Evolutionary conservation across 1,284 basidiomycete species (phyloP).

Genomic region (Rhodotorula mucilaginosa): DNA sequence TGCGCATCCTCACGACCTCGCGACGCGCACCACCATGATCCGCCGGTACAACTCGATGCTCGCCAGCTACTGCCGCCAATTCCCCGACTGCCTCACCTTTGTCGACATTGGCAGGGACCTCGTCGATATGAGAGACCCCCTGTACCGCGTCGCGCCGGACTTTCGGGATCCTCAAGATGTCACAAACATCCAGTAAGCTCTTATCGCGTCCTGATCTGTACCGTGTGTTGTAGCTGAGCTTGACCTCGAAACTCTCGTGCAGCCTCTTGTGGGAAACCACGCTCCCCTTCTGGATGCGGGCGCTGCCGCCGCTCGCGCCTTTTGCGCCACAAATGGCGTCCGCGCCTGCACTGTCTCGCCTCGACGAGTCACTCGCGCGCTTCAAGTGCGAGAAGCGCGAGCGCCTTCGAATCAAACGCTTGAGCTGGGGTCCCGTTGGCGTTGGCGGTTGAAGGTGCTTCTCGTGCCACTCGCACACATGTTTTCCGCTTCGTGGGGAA

Average conservation of each 20-base stretch:
- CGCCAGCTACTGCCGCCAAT: constrained; percentile 12
- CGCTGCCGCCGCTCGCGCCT: constrained; percentile 5
- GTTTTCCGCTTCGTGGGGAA: background rate
- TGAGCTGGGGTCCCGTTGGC: background rate
- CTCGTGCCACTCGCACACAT: no score
- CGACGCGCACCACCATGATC: constrained; percentile 20
- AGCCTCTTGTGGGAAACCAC: constrained; percentile 32
- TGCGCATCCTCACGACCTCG: constrained; percentile 19
- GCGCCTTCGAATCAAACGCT: background rate
- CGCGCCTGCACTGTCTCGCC: background rate
- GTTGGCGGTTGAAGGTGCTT: background rate
- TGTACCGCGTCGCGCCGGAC: background rate
- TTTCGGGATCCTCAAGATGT: constrained; percentile 24
- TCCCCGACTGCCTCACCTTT: constrained; percentile 5
- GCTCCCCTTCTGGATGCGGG: constrained; percentile 16
- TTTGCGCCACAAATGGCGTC: background rate
- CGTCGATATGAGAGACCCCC: background rate
- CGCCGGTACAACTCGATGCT: constrained; percentile 22
- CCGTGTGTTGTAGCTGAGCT: no score
- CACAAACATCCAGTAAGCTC: constrained; percentile 31
- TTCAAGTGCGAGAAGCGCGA: constrained; percentile 4
- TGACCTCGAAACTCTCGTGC: background rate
- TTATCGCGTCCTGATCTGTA: no score
- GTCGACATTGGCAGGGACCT: constrained; percentile 26
- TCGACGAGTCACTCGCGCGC: background rate